phyloP scores from a whole-genome alignment of 1,284 basidiomycete genomes.

The Cutaneotrichosporon dermatis region DNA sequence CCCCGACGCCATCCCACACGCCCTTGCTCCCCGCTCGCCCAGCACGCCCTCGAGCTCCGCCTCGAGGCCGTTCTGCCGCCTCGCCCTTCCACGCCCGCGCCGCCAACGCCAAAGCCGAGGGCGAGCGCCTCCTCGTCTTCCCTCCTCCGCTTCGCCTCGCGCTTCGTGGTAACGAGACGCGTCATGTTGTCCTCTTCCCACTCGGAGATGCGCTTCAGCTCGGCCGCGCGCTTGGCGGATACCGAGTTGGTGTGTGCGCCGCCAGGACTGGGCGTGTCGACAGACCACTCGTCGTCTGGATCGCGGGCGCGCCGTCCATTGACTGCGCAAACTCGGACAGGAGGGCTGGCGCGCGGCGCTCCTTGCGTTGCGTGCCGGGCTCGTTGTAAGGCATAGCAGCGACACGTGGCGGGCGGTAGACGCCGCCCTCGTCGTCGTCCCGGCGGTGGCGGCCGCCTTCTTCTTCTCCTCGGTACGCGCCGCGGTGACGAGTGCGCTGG shows the following conservation, averaged over 20 bases:
- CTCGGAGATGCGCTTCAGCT: conserved; percentile 74
- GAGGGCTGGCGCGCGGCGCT: conserved; percentile 67
- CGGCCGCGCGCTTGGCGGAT: conserved; percentile 52
- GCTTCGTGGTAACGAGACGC: conserved; percentile 85
- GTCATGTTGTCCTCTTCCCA: conserved; percentile 98
- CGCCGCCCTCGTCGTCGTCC: conserved; percentile 49
- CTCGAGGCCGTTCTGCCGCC: conserved; percentile 68
- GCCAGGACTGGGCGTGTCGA: conserved; percentile 41
- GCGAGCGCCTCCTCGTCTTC: conserved; percentile 89
- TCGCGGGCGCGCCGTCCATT: conserved; percentile 58
- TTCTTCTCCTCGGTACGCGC: conserved; percentile 24
- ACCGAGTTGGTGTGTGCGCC: conserved; percentile 52
- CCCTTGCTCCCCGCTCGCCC: conserved; percentile 53
- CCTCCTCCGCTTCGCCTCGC: conserved; percentile 69
- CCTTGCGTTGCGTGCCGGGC: conserved; percentile 37
- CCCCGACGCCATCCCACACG: conserved; percentile 55
- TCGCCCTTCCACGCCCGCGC: conserved; percentile 53
- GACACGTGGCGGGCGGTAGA: conserved; percentile 88
- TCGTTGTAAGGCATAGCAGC: conserved; percentile 89
- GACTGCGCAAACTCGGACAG: conserved; percentile 57
- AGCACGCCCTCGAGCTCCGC: conserved; percentile 81
- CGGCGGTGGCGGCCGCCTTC: conserved; percentile 27
- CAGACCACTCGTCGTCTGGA: conserved; percentile 74
- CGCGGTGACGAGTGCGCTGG: conserved; percentile 47
- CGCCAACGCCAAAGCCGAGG: conserved; percentile 59